Evolutionary conservation across 2,329 filamentous ascomycete species (phyloP).

Genomic region (Epichloe glyceriae): DNA sequence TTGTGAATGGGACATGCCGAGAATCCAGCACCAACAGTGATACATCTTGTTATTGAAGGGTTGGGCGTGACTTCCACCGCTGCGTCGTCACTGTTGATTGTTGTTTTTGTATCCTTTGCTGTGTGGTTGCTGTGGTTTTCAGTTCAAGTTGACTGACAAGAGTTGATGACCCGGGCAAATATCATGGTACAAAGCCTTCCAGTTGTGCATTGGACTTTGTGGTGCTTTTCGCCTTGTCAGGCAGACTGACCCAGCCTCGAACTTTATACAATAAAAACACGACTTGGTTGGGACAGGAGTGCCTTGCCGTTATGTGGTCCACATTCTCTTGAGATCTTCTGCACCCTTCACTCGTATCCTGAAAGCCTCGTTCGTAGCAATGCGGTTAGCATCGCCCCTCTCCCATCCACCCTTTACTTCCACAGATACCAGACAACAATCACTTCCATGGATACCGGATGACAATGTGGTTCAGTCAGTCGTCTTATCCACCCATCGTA

Average conservation of each 20-base stretch:
- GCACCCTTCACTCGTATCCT: conserved; percentile 9
- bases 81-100: neutral
- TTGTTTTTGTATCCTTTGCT: neutral
- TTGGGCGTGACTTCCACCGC: neutral
- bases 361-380: conserved; percentile 7
- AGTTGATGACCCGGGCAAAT: neutral
- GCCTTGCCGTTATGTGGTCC: neutral
- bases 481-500: neutral
- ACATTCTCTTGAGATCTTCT: conserved; percentile 3
- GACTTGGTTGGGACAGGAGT: neutral
- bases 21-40: neutral
- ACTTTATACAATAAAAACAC: neutral
- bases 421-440: no score
- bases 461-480: neutral
- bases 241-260: neutral
- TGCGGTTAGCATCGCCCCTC: neutral
- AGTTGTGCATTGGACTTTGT: neutral
- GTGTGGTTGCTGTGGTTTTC: neutral
- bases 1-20: neutral
- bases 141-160: neutral
- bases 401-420: neutral
- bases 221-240: neutral
- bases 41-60: neutral
- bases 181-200: neutral
- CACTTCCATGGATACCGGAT: neutral